phyloP scores from a whole-genome alignment of 75 land plant genomes.

The Pseudotsuga menziesii region DNA sequence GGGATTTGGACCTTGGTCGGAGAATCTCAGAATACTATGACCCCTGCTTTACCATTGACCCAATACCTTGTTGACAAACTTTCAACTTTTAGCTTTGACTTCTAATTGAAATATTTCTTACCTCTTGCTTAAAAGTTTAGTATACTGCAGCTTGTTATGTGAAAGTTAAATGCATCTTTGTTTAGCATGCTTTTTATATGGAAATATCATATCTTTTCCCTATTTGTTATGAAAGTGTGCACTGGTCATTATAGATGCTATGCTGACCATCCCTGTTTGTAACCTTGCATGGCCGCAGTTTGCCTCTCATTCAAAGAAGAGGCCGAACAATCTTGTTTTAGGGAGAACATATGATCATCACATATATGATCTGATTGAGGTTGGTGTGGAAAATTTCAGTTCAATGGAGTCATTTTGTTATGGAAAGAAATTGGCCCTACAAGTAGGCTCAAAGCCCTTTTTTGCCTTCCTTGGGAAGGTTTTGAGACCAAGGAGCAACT shows the following conservation, averaged over 20 bases:
- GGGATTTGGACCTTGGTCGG: too few relatives aligned
- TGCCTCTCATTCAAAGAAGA: conserved; percentile 92
- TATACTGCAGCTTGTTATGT: too few relatives aligned
- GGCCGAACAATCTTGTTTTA: conserved; percentile 82
- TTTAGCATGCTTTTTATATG: too few relatives aligned
- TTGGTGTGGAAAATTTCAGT: conserved; percentile 78
- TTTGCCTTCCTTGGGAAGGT: conserved; percentile 79
- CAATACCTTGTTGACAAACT: too few relatives aligned
- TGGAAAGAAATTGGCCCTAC: conserved; percentile 71
- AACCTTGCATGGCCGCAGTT: conserved; percentile 35
- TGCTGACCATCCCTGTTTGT: neutral
- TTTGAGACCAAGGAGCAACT: conserved; percentile 74
- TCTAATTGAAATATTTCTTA: too few relatives aligned
- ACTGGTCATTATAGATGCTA: conserved; percentile 1
- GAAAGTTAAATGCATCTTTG: too few relatives aligned
- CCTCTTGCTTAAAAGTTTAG: too few relatives aligned
- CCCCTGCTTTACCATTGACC: too few relatives aligned
- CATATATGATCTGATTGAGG: conserved; percentile 89
- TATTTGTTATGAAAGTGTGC: neutral
- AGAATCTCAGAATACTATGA: too few relatives aligned
- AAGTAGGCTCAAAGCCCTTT: conserved; percentile 85
- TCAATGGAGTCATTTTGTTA: conserved; percentile 46
- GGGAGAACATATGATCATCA: conserved; percentile 90
- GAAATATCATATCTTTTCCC: neutral
- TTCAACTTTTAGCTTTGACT: too few relatives aligned